These are phyloP conservation scores for Bertia moriformis DNA, from an alignment of 2,329 filamentous ascomycete species.

Conservation along the genomic window DNA sequence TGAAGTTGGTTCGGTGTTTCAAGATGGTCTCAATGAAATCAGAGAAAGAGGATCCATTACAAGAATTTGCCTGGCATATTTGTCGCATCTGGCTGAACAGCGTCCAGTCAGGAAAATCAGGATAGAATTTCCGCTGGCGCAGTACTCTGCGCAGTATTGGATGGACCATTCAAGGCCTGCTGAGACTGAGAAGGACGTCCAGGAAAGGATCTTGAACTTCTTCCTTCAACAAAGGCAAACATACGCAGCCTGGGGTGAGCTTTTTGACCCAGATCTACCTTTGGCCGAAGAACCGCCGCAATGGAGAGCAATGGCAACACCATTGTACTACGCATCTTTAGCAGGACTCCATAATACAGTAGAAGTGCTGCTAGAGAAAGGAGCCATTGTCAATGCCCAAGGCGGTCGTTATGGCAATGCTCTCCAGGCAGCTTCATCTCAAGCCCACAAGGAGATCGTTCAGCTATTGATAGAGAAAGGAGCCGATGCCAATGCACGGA, in stretches of 20 bases:
- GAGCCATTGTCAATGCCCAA: background rate
- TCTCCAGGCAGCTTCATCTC: background rate
- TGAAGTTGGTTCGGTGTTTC: too few relatives aligned
- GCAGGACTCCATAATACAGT: constrained; percentile 3
- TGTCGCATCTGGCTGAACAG: constrained; percentile 4
- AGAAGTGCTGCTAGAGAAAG: constrained; percentile 3
- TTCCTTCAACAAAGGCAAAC: constrained; percentile 3
- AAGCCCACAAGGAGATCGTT: background rate
- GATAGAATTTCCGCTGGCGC: constrained; percentile 4
- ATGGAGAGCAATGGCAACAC: constrained; percentile 1
- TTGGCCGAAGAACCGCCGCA: background rate
- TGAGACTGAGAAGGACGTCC: constrained; percentile 4
- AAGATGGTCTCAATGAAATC: too few relatives aligned
- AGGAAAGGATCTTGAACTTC: constrained; percentile 5
- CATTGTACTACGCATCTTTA: constrained; percentile 6
- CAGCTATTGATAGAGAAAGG: background rate
- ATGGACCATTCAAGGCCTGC: constrained; percentile 4
- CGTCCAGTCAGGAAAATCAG: background rate
- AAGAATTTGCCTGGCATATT: constrained; percentile 6
- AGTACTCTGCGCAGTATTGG: constrained; percentile 7
- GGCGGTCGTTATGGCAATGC: background rate
- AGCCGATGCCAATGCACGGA: background rate
- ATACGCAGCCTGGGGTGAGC: constrained; percentile 3
- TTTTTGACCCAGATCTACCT: constrained; percentile 2
- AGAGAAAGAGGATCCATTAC: too few relatives aligned